Conservation (phyloP, 352 stramenopile genomes). For the Blastocystis sp. region DNA sequence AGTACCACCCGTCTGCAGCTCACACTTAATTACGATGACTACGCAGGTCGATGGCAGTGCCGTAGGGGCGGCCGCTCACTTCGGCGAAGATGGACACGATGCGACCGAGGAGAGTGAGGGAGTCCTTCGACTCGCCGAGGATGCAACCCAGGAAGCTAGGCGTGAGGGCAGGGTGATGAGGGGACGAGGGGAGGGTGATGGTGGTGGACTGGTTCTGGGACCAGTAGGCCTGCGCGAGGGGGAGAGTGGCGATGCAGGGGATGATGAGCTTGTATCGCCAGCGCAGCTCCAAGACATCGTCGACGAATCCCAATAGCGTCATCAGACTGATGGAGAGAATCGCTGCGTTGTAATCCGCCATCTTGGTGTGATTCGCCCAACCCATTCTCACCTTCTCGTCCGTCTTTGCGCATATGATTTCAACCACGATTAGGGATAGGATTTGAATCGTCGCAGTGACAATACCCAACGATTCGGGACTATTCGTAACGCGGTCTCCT, state of each 20-base stretch:
- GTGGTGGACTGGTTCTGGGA: conserved; percentile 34
- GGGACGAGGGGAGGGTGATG: conserved; percentile 21
- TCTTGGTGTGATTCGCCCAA: conserved; percentile 68
- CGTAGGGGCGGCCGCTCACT: conserved; percentile 32
- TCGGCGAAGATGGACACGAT: conserved; percentile 32
- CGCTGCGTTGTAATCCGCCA: conserved; percentile 75
- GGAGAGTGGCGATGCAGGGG: conserved; percentile 89
- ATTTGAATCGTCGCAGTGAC: conserved; percentile 46
- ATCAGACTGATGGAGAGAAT: conserved; percentile 81
- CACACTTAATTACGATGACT: conserved; percentile 78
- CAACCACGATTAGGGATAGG: conserved; percentile 39
- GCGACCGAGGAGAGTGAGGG: conserved; percentile 5
- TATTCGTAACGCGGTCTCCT: conserved; percentile 69
- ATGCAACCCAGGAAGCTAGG: conserved; percentile 31
- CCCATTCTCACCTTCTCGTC: background rate
- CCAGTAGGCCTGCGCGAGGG: conserved; percentile 75
- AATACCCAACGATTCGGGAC: conserved; percentile 79
- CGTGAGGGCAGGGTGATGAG: background rate
- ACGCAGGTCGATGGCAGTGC: conserved; percentile 48
- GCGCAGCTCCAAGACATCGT: conserved; percentile 92
- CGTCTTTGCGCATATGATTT: conserved; percentile 26
- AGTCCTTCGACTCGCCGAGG: conserved; percentile 10
- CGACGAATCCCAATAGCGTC: conserved; percentile 84
- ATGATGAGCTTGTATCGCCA: conserved; percentile 93
- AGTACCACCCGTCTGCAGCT: conserved; percentile 88